A percentile compares a stretch with the other conserved stretches of the same genome.
Conservation (phyloP, 73 alveolate species). For the Blepharisma stoltei region DNA sequence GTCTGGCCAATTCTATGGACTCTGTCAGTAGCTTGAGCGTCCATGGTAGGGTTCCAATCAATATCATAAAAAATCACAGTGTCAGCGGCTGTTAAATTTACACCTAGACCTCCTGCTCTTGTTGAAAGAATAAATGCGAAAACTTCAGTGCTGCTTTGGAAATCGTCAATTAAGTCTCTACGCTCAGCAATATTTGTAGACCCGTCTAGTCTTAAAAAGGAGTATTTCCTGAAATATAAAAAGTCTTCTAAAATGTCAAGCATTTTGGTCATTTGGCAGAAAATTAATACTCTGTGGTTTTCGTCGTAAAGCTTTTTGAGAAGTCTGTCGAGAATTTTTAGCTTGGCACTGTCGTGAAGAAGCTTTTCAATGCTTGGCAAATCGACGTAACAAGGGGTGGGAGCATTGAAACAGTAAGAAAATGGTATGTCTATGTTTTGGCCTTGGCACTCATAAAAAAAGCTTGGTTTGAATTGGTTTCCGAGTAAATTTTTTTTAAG, state of each 20-base stretch:
- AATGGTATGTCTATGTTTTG: background rate
- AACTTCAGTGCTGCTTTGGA: slow-evolving; percentile 81
- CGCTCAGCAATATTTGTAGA: slow-evolving; percentile 92
- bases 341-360: slow-evolving; percentile 35
- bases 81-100: slow-evolving; percentile 97
- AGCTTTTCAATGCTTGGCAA: slow-evolving; percentile 32
- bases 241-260: slow-evolving; percentile 95
- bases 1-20: slow-evolving; percentile 98
- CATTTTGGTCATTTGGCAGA: slow-evolving; percentile 98
- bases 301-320: slow-evolving; percentile 69
- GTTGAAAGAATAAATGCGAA: slow-evolving; percentile 95
- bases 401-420: slow-evolving; percentile 70
- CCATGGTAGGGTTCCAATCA: slow-evolving; percentile 99
- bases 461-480: slow-evolving; percentile 1
- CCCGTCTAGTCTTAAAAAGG: slow-evolving; percentile 98
- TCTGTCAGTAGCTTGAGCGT: slow-evolving; percentile 98
- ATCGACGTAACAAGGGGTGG: slow-evolving; percentile 68
- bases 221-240: slow-evolving; percentile 80
- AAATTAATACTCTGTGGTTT: slow-evolving; percentile 87
- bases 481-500: background rate
- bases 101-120: slow-evolving; percentile 99
- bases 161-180: slow-evolving; percentile 65
- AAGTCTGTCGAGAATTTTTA: slow-evolving; percentile 70
- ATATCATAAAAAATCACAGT: slow-evolving; percentile 97
- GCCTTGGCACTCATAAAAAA: slow-evolving; percentile 7